A percentile compares a stretch with the other conserved stretches of the same genome.
phyloP scores from a whole-genome alignment of 1,284 basidiomycete species.

The Austropuccinia psidii region DNA sequence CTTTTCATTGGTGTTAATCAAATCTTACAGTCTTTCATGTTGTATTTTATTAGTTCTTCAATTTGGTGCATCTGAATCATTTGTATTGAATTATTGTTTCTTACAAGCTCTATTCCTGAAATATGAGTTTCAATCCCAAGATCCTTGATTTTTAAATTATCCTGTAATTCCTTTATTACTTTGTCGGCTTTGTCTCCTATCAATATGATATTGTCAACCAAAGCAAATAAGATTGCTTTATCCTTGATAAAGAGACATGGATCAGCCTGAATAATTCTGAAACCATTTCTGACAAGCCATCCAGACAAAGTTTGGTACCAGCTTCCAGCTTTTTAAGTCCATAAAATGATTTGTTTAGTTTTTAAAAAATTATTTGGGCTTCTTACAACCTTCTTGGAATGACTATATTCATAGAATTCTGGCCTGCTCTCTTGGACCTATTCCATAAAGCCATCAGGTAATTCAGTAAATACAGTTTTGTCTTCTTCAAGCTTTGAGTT shows the following conservation, averaged over 20 bases:
- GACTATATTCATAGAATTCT: constrained; percentile 1
- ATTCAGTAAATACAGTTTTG: constrained; percentile 1
- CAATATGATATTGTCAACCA: constrained; percentile 22
- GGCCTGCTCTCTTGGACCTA: constrained; percentile 17
- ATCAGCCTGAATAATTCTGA: background rate
- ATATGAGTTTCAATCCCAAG: constrained; percentile 14
- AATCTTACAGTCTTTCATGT: constrained; percentile 11
- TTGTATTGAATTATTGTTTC: background rate
- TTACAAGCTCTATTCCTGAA: constrained; percentile 13
- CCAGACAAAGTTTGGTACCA: background rate
- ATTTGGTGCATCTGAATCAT: background rate
- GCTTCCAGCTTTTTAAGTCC: background rate
- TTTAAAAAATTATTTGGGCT: no score
- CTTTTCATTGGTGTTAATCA: constrained; percentile 23
- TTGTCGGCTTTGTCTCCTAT: constrained; percentile 12
- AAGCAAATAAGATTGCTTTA: background rate
- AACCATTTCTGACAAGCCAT: background rate
- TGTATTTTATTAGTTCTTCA: background rate
- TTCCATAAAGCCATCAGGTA: constrained; percentile 21
- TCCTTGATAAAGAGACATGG: background rate
- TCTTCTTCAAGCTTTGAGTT: constrained; percentile 7
- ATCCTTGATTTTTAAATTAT: constrained; percentile 32
- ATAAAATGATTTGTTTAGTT: constrained; percentile 20
- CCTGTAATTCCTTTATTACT: background rate
- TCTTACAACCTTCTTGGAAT: no score